Evolutionary conservation across 345 rosid genomes (phyloP), one percentile per base, ranked within the genome.

Genomic region (Capsella bursapastoris): DNA sequence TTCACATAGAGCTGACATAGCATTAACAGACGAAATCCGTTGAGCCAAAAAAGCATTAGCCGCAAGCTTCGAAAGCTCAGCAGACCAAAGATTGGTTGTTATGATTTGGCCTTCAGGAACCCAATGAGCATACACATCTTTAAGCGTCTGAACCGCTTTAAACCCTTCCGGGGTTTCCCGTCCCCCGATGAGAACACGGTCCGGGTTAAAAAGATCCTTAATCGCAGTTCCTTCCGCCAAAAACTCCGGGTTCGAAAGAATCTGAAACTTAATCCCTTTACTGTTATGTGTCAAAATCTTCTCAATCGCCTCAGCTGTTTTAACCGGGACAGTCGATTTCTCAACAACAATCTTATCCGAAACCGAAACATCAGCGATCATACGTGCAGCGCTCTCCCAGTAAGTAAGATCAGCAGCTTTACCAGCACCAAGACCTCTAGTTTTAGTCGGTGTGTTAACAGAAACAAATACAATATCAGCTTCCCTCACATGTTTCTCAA

Each of bases 161-260:
- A 79, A 82, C 25, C 96, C 97, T 28, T 80, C 85, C 0, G 88
- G 79, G 14, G 96, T 89, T 80, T 89, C 96, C 68, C 96, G 79
- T 3, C 97, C 96, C 32, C 97, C 96, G 8, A 91, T 89, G 13
- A 91, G 96, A 18, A 89, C 96, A 40, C 96, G 79, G 70, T 91
- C 97, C 0, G 97, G 97, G 8, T 76, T 82, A 22, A 88, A 68
- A 49, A 91, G 87, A 74, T 91, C 97, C 41, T 66, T 82, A 15
- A 89, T 82, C 25, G 97, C 96, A 31, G 97, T 91, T 53, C 97
- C 96, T 74, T 91, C 97, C 0, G 95, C 97, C 16, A 91, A 92
- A 73, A 91, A 91, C 72, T 91, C 97, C 0, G 97, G 97, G 81
- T 91, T 91, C 4, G 97, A 91, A 35, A 91, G 86, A 79, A 91